phyloP scores from a whole-genome alignment of 768 basidiomycete species.

The Suillus tomentosus region DNA sequence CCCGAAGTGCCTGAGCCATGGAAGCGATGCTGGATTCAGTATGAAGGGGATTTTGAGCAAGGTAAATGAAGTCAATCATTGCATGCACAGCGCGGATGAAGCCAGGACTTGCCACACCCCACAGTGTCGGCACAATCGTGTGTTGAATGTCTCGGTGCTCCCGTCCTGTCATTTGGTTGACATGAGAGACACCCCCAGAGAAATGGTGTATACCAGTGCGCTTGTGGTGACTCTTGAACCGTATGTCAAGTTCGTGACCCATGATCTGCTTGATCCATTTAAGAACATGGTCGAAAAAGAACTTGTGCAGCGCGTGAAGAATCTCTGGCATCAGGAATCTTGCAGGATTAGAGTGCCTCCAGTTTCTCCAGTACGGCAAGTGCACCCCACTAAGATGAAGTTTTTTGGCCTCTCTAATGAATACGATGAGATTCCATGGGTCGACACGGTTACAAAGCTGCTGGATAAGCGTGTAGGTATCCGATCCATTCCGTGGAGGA shows the following conservation, averaged over 20 bases:
- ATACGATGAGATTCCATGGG: no score
- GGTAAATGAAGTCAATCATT: constrained; percentile 35
- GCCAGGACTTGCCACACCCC: constrained; percentile 28
- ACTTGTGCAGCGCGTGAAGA: no score
- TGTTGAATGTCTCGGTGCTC: constrained; percentile 41
- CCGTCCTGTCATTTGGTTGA: constrained; percentile 44
- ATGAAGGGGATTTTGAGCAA: constrained; percentile 20
- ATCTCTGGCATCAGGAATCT: no score
- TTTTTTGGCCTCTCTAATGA: no score
- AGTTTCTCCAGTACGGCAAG: no score
- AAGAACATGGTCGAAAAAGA: neutral
- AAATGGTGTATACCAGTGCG: constrained; percentile 39
- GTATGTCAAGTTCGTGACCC: constrained; percentile 36
- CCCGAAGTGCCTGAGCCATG: constrained; percentile 2
- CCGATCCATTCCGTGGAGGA: no score
- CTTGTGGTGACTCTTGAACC: constrained; percentile 37
- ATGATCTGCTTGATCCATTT: constrained; percentile 1
- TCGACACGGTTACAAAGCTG: no score
- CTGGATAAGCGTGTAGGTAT: no score
- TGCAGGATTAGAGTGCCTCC: no score
- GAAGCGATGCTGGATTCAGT: constrained; percentile 3
- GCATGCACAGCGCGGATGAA: constrained; percentile 37
- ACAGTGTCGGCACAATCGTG: constrained; percentile 36
- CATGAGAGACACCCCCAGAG: constrained; percentile 37
- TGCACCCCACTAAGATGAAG: no score